These are phyloP conservation scores for Diplotaxis tenuifolia DNA, from an alignment of 345 rosid genomes.

Conservation along the genomic window DNA sequence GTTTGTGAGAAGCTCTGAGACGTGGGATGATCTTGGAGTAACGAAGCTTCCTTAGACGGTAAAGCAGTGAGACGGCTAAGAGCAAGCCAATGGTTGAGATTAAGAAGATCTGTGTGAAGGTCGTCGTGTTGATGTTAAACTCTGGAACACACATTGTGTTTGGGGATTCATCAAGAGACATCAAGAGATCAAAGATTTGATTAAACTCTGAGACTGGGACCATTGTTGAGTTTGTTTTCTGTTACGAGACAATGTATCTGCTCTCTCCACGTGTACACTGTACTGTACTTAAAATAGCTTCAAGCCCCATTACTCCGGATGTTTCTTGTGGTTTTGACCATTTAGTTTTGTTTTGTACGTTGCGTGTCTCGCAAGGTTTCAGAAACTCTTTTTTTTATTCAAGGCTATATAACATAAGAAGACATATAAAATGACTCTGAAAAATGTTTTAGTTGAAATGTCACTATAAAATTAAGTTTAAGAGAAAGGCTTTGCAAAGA, in stretches of 20 bases:
- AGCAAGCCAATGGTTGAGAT: constrained; percentile 65
- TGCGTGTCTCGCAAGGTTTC: constrained; percentile 1
- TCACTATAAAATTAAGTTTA: constrained; percentile 16
- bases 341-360: constrained; percentile 1
- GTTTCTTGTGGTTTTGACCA: constrained; percentile 28
- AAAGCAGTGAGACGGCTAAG: constrained; percentile 58
- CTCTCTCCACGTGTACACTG: constrained; percentile 30
- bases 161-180: constrained; percentile 21
- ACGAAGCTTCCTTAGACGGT: constrained; percentile 46
- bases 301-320: constrained; percentile 24
- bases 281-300: constrained; percentile 28
- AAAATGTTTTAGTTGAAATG: background rate
- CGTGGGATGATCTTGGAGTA: constrained; percentile 67
- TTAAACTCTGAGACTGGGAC: constrained; percentile 8
- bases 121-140: constrained; percentile 23
- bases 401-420: background rate
- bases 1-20: constrained; percentile 38
- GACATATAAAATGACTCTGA: background rate
- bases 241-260: constrained; percentile 36
- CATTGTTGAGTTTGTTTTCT: constrained; percentile 30
- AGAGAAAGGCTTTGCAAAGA: constrained; percentile 21
- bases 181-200: constrained; percentile 9
- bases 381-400: background rate
- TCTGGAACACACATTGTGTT: constrained; percentile 35
- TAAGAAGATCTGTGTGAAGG: constrained; percentile 53